Evolutionary conservation across 768 basidiomycete species (phyloP).

Genomic region (Serendipita sp.): DNA sequence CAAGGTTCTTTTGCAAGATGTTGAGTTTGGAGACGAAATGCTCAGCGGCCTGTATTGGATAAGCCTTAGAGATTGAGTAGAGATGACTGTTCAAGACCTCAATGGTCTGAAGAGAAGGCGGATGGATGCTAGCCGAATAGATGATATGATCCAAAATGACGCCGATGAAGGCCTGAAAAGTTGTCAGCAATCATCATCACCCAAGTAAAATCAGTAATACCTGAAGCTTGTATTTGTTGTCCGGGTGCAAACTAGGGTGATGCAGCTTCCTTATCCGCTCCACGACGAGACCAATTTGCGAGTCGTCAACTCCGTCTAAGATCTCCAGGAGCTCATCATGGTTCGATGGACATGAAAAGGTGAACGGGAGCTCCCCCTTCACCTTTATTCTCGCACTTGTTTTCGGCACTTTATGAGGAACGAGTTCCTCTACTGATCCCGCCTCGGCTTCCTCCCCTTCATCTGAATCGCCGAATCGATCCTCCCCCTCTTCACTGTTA

Average conservation of each 20-base stretch:
- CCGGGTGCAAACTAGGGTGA: slow-evolving; percentile 81
- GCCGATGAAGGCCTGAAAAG: slow-evolving; percentile 45
- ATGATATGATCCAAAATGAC: slow-evolving; percentile 84
- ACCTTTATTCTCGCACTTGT: slow-evolving; percentile 22
- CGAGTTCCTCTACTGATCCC: slow-evolving; percentile 32
- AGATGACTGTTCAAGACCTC: slow-evolving; percentile 63
- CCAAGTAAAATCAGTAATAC: slow-evolving; percentile 25
- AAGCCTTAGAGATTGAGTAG: slow-evolving; percentile 57
- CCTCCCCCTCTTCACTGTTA: slow-evolving; percentile 22
- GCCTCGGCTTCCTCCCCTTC: slow-evolving; percentile 26
- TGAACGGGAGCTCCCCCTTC: slow-evolving; percentile 61
- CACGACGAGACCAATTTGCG: slow-evolving; percentile 63
- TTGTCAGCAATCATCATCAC: not conserved
- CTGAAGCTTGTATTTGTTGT: slow-evolving; percentile 87
- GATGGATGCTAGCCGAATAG: slow-evolving; percentile 48
- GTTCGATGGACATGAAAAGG: slow-evolving; percentile 72
- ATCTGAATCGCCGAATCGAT: slow-evolving; percentile 17
- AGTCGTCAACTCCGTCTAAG: slow-evolving; percentile 49
- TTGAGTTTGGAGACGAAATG: slow-evolving; percentile 68
- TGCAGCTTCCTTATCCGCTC: slow-evolving; percentile 83
- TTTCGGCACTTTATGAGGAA: slow-evolving; percentile 11
- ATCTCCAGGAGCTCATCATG: slow-evolving; percentile 88
- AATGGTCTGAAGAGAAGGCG: slow-evolving; percentile 44
- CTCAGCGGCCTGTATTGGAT: slow-evolving; percentile 65
- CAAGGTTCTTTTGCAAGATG: slow-evolving; percentile 90